Evolutionary conservation across 495 filamentous ascomycete species (phyloP), one percentile per base, ranked within the genome.

Genomic region (Xylaria curta): DNA sequence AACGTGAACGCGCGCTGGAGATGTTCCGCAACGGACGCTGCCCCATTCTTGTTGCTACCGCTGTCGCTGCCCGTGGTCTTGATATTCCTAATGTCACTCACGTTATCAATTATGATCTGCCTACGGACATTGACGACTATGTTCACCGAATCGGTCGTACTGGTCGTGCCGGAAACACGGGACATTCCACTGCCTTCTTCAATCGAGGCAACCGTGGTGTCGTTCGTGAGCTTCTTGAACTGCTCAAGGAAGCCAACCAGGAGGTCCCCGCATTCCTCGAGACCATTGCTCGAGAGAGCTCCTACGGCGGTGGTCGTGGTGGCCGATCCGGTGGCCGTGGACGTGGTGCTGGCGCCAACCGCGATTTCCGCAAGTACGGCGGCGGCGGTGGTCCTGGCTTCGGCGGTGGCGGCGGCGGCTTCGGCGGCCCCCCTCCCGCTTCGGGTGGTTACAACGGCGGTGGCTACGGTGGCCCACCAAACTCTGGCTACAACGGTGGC

Each of bases 141-240:
- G 97, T 99, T 70, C 96, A 99, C 84, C 93, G 96, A 82, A 99
- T 98, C 80, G 96, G 96, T 90, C 97, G 96, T 95, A 99, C 96
- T 70, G 96, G 97, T 77, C 96, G 96, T 92, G 97, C 97, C 70
- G 96, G 96, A 80, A 99, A 99, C 86, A 98, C 95, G 73, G 96
- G 96, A 91, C 93, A 97, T 71, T 93, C 96, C 10, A 99, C 96
- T 69, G 95, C 97, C 60, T 99, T 99, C 89, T 98, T 98, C 90
- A 99, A 99, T 89, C 96, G 96, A 79, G 94, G 94, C 76, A 99
- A 99, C 89, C 93, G 96, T 74, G 96, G 95, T 82, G 93, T 99
- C 74, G 96, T 97, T 62, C 91, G 94, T 63, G 97, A 98, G 79
- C 88, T 99, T 65, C 89, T 99, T 75, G 97, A 99, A 46, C 90